Base-by-base conservation (phyloP, 2,329 filamentous ascomycete species). In the Fulvia fulva region DNA sequence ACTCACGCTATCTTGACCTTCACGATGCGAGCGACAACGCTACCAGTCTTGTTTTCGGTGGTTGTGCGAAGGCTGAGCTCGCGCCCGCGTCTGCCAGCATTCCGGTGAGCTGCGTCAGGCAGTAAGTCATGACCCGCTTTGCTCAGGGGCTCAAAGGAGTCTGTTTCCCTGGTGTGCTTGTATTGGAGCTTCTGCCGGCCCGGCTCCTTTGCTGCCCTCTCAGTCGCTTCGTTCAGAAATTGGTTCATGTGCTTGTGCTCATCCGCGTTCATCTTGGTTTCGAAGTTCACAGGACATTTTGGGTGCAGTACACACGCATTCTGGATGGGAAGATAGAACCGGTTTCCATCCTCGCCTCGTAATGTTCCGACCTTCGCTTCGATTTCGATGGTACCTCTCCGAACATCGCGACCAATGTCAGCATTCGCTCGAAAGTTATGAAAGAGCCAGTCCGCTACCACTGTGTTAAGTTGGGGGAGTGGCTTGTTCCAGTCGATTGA, bases 281-380 rank as follows among this genome's bases (percentile, higher is more conserved):
- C 85, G 69, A 97, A 99, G 81, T 81, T 28, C 88, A 59, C 14
- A 80, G 69, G 32, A 71, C 73, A 21, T 74, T 71, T 82, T 30
- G 85, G 81, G 49, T 80, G 78, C 21, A 96, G 74, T 6, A 95
- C 78, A 50, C 84, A 88, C 71, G 94, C 89, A 0, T 89, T 87
- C 22, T 81, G 74, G 4, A 94, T 80, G 5, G 85, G 84, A 9
- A 92, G 75, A 9, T 82, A 77, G 25, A 92, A 77, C n/a, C 90
- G 83, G 49, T 86, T 80, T 57, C 87, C 84, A 6, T 85, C 89
- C 60, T 85, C 86, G 71, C 90, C 87, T 57, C 93, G 83, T 14
- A 97, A 80, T 25, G 86, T 87, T 19, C 94, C 94, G 50, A 97
- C 80, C 74, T 97, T 97, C 9, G 91, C 94, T 76, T 99, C 94